Percentiles rank a stretch among this genome's conserved stretches.
Conservation (phyloP, 305 asterid species). For the Fraxinus sp. region DNA sequence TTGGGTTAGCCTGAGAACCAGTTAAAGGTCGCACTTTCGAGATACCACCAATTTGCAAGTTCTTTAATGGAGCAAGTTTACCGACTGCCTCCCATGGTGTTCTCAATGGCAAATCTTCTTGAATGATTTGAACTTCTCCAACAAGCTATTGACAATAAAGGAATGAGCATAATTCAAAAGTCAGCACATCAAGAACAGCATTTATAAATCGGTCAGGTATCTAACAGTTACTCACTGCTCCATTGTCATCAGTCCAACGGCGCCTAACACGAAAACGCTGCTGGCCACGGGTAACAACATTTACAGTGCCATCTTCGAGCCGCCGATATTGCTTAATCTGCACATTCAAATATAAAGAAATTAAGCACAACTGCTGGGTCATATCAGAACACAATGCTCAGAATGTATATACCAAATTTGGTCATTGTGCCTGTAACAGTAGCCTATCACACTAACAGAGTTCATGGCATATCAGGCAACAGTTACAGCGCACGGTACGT, state of each 20-base stretch:
- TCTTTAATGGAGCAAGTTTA: constrained; percentile 55
- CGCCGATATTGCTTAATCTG: constrained; percentile 85
- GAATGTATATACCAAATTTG: constrained; percentile 11
- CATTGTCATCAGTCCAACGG: constrained; percentile 73
- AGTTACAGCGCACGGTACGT: background rate
- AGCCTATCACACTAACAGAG: constrained; percentile 10
- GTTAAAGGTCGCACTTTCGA: constrained; percentile 26
- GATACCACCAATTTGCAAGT: constrained; percentile 30
- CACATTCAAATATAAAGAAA: constrained; percentile 22
- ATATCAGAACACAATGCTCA: background rate
- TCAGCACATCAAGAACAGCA: constrained; percentile 17
- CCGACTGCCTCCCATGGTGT: constrained; percentile 86
- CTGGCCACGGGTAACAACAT: constrained; percentile 87
- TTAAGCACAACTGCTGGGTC: background rate
- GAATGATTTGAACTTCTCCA: constrained; percentile 79
- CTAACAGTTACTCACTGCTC: constrained; percentile 58
- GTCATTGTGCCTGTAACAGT: constrained; percentile 1
- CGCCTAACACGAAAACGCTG: constrained; percentile 89
- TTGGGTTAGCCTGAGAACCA: constrained; percentile 26
- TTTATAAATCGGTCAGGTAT: constrained; percentile 18
- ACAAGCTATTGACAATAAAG: constrained; percentile 49
- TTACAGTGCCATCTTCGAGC: constrained; percentile 92
- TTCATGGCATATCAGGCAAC: background rate
- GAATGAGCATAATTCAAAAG: constrained; percentile 15
- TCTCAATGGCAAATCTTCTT: constrained; percentile 80